Evolutionary conservation across 2,329 filamentous ascomycete species (phyloP).

Genomic region (Emergomyces africanus): DNA sequence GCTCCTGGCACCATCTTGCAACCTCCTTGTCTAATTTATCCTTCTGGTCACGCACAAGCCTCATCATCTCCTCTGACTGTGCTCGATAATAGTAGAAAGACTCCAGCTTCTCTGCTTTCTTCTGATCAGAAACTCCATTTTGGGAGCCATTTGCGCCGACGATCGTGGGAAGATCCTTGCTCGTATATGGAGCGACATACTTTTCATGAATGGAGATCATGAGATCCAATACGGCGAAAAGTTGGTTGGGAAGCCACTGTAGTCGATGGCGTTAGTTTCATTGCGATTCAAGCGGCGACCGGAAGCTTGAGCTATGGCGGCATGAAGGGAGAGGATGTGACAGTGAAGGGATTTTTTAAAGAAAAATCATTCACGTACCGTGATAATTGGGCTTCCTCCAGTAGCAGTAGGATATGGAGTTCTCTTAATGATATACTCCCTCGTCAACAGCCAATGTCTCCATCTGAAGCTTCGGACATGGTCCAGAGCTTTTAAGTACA

Average conservation of each 20-base stretch:
- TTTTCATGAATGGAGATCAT: constrained; percentile 35
- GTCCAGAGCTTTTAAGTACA: constrained; percentile 34
- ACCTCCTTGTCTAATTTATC: constrained; percentile 32
- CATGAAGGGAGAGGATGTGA: background rate
- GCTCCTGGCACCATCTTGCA: constrained; percentile 33
- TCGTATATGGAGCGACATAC: constrained; percentile 20
- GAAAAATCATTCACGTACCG: constrained; percentile 19
- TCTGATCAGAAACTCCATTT: constrained; percentile 5
- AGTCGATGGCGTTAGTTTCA: background rate
- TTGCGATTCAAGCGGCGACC: background rate
- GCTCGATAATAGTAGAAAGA: constrained; percentile 15
- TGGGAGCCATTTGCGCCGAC: constrained; percentile 2
- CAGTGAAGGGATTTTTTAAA: background rate
- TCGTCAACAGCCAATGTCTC: constrained; percentile 37
- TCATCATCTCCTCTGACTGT: constrained; percentile 24
- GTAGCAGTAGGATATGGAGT: constrained; percentile 36
- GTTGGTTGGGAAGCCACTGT: constrained; percentile 36
- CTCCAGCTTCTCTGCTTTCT: constrained; percentile 11
- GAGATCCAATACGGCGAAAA: constrained; percentile 37
- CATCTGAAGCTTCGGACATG: constrained; percentile 38
- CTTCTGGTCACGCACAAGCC: constrained; percentile 20
- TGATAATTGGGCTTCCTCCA: constrained; percentile 37
- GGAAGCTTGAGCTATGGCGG: background rate
- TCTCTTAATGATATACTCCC: constrained; percentile 37
- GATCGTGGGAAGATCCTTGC: constrained; percentile 13